Conservation (phyloP, 73 alveolate species). For the Diophrys sp. region DNA sequence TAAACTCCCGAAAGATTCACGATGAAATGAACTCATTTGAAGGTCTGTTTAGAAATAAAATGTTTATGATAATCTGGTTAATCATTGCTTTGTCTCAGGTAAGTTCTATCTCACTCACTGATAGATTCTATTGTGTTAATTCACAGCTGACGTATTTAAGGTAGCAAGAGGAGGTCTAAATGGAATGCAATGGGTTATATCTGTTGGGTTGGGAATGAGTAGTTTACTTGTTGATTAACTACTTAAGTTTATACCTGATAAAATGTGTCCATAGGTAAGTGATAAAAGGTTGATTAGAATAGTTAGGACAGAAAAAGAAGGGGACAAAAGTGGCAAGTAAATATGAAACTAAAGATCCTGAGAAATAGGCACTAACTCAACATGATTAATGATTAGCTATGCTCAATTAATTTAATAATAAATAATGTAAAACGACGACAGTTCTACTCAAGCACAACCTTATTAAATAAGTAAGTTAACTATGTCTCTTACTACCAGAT, state of each 20-base stretch:
- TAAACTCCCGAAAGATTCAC: conserved; percentile 69
- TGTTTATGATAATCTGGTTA: conserved; percentile 23
- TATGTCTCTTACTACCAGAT: too few species aligned
- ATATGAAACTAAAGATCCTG: too few species aligned
- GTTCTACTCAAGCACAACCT: too few species aligned
- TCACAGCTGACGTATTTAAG: conserved; percentile 44
- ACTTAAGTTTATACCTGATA: conserved; percentile 24
- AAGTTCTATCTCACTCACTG: too few species aligned
- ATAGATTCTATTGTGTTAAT: conserved; percentile 43
- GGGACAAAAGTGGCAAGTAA: too few species aligned
- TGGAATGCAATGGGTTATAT: conserved; percentile 20
- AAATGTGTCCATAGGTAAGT: conserved; percentile 13
- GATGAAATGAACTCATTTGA: conserved; percentile 67
- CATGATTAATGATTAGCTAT: too few species aligned
- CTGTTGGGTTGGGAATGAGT: conserved; percentile 28
- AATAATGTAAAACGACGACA: too few species aligned
- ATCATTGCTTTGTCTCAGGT: conserved; percentile 10
- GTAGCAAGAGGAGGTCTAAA: conserved; percentile 19
- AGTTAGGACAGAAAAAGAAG: background rate
- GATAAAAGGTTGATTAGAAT: conserved; percentile 2
- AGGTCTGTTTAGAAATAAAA: conserved; percentile 59
- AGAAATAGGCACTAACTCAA: too few species aligned
- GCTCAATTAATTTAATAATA: too few species aligned
- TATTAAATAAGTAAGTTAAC: too few species aligned
- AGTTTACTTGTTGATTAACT: conserved; percentile 28